Evolutionary conservation across 306 rosid genomes (phyloP), one percentile per base, ranked within the genome.

Genomic region (Malus asiatica): DNA sequence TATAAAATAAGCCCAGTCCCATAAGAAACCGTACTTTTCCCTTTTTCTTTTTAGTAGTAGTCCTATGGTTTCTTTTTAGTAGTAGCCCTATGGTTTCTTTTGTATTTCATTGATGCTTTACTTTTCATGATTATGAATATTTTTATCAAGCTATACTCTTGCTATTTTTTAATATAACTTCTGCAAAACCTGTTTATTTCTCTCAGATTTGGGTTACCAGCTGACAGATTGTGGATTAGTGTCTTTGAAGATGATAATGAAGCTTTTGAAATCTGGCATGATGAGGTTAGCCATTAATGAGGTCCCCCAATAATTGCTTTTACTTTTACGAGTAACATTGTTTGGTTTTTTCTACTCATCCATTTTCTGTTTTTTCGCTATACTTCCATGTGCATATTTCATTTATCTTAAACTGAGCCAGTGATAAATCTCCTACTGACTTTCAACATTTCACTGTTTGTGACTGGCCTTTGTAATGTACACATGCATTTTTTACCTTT

Each of bases 191-290:
- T 46, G 65, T 13, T 85, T 48, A 48, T 70, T 74, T 33, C 88
- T 42, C 78, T 38, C 84, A 93, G 98, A 83, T 91, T 84, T 88
- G 90, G 84, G 51, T 78, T 93, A 87, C 90, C 93, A 64, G 84
- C 90, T 3, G 82, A 91, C 66, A 87, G 83, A 86, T 77, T 93
- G 70, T 93, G 98, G 98, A 60, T 93, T 79, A 93, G 98, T 77
- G 89, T 93, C 76, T 93, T 88, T 75, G 81, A 89, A 85, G 76
- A 93, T 55, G 98, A 93, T 66, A 87, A 91, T 45, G 98, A 93
- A 80, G 89, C 98, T 70, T 88, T 93, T 79, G 76, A 79, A 68
- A 80, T 93, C 16, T 93, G 96, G 98, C 90, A 88, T 70, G 42
- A 88, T 38, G 86, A 91, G 97, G 98, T 91, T 70, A 35, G 87